phyloP scores from a whole-genome alignment of 257 asterid species.

The Gardenia jasminoides region DNA sequence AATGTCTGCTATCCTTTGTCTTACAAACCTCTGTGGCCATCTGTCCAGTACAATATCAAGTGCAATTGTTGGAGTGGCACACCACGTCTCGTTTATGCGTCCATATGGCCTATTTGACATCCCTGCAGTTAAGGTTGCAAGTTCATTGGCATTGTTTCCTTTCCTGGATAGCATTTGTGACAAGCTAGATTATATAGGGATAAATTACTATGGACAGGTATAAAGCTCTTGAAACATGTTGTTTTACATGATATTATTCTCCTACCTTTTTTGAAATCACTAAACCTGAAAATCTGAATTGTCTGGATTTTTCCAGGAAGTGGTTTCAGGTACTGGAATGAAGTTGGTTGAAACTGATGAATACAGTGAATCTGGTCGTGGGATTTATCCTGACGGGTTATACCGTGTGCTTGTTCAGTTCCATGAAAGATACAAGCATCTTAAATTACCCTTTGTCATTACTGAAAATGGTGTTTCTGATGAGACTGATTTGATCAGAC shows the following conservation, averaged over 20 bases:
- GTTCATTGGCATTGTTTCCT: slow-evolving; percentile 60
- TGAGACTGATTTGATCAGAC: slow-evolving; percentile 82
- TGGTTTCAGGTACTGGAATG: slow-evolving; percentile 72
- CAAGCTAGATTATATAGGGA: slow-evolving; percentile 86
- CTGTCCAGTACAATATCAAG: slow-evolving; percentile 36
- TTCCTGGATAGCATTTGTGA: slow-evolving; percentile 70
- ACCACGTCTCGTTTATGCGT: slow-evolving; percentile 89
- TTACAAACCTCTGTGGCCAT: neutral
- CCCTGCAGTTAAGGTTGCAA: slow-evolving; percentile 73
- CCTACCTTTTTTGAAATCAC: neutral
- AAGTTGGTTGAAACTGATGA: slow-evolving; percentile 83
- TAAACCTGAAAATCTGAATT: slow-evolving; percentile 15
- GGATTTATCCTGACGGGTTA: slow-evolving; percentile 94
- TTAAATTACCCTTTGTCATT: slow-evolving; percentile 63
- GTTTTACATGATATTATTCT: neutral
- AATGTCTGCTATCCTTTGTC: neutral
- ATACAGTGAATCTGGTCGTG: slow-evolving; percentile 98
- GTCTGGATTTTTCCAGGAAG: slow-evolving; percentile 61
- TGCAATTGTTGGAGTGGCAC: slow-evolving; percentile 89
- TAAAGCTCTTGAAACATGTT: neutral
- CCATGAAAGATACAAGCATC: slow-evolving; percentile 85
- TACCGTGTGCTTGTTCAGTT: slow-evolving; percentile 69
- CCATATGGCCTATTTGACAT: slow-evolving; percentile 89
- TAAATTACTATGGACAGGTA: slow-evolving; percentile 98
- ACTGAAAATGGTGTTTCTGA: slow-evolving; percentile 88